phyloP scores from a whole-genome alignment of 352 stramenopile species.

The Pythium periplocum region DNA sequence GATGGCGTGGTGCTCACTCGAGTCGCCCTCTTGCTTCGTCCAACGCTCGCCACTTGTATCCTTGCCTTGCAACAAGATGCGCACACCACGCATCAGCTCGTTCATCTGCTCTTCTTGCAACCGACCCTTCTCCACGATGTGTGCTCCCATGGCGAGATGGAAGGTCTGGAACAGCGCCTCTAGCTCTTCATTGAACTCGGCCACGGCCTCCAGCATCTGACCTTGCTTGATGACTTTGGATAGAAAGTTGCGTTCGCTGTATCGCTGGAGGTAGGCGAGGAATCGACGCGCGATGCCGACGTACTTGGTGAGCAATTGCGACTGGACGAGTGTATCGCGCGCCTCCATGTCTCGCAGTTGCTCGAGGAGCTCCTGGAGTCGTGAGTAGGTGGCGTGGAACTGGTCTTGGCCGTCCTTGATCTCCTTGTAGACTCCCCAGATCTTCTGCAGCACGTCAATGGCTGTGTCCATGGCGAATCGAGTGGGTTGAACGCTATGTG shows the following conservation, averaged over 20 bases:
- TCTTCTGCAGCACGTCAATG: slow-evolving; percentile 1
- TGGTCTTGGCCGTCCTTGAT: slow-evolving; percentile 13
- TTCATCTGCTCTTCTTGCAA: slow-evolving; percentile 7
- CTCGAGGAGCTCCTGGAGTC: slow-evolving; percentile 6
- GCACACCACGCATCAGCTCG: slow-evolving; percentile 10
- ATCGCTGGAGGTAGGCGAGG: slow-evolving; percentile 7
- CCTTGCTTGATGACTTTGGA: slow-evolving; percentile 7
- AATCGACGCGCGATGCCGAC: slow-evolving; percentile 5
- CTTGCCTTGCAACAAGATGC: slow-evolving; percentile 2
- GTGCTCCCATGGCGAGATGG: slow-evolving; percentile 13
- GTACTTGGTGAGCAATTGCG: slow-evolving; percentile 11
- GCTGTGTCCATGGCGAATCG: slow-evolving; percentile 5
- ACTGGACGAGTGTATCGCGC: slow-evolving; percentile 10
- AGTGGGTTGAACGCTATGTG: too few species aligned
- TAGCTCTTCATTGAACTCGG: slow-evolving; percentile 9
- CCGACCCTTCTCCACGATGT: slow-evolving; percentile 11
- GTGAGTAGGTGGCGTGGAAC: slow-evolving; percentile 3
- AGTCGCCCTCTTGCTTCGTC: slow-evolving; percentile 3
- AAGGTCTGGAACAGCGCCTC: slow-evolving; percentile 13
- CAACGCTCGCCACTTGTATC: neutral
- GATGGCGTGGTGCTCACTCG: too few species aligned
- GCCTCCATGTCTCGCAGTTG: slow-evolving; percentile 11
- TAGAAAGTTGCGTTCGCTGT: slow-evolving; percentile 11
- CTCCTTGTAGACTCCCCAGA: slow-evolving; percentile 11
- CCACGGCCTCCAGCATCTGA: slow-evolving; percentile 7